phyloP scores from a whole-genome alignment of 768 basidiomycete genomes.

The Lepiota brunneoincarnata region DNA sequence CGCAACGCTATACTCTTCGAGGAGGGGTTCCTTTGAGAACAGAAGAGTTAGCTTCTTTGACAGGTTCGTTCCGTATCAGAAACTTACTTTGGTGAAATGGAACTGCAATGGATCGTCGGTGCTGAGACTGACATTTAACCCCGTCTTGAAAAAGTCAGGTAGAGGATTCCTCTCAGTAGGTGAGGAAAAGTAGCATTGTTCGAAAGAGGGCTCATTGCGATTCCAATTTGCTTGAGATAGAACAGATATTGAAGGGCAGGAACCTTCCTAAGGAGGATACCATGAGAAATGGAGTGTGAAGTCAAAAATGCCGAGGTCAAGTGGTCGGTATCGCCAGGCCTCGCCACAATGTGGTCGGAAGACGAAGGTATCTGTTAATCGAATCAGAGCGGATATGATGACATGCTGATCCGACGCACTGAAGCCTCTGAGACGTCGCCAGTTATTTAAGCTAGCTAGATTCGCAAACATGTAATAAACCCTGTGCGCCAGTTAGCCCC shows the following conservation, averaged over 20 bases:
- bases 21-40: slow-evolving; percentile 70
- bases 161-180: slow-evolving; percentile 97
- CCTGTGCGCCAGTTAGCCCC: slow-evolving; percentile 44
- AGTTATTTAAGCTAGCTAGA: slow-evolving; percentile 91
- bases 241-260: slow-evolving; percentile 96
- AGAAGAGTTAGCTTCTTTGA: not conserved
- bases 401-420: slow-evolving; percentile 53
- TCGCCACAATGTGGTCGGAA: slow-evolving; percentile 97
- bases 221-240: slow-evolving; percentile 96
- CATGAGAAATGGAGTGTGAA: slow-evolving; percentile 97
- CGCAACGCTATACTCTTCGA: slow-evolving; percentile 98
- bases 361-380: slow-evolving; percentile 81
- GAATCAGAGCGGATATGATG: slow-evolving; percentile 1
- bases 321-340: slow-evolving; percentile 97
- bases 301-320: slow-evolving; percentile 94
- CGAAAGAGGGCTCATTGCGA: slow-evolving; percentile 97
- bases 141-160: slow-evolving; percentile 95
- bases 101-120: slow-evolving; percentile 97
- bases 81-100: slow-evolving; percentile 90
- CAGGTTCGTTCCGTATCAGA: not conserved
- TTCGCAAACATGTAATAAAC: slow-evolving; percentile 98
- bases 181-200: slow-evolving; percentile 97
- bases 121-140: slow-evolving; percentile 93
- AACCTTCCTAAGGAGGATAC: slow-evolving; percentile 97
- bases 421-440: slow-evolving; percentile 85